These are phyloP conservation scores for Talaromyces sp. DNA, from an alignment of 2,329 filamentous ascomycete species.

Conservation along the genomic window DNA sequence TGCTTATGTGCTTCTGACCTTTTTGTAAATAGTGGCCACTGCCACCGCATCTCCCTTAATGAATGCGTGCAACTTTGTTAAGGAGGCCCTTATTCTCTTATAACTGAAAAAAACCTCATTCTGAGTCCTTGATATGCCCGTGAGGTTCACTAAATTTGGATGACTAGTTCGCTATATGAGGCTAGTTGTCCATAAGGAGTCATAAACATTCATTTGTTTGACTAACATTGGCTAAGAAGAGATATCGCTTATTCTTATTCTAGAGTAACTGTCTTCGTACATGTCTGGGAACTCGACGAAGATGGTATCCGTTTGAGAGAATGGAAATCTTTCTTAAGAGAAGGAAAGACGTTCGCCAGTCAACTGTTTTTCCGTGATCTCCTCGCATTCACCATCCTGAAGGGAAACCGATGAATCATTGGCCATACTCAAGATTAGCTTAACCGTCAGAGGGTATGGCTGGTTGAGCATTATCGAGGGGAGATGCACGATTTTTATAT, in stretches of 20 bases:
- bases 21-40: slow-evolving; percentile 1
- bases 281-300: background rate
- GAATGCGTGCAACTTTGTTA: background rate
- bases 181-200: background rate
- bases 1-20: background rate
- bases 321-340: background rate
- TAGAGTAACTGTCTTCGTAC: background rate
- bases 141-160: slow-evolving; percentile 3
- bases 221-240: background rate
- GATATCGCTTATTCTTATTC: background rate
- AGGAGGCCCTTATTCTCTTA: background rate
- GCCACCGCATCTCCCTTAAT: background rate
- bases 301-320: background rate
- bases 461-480: background rate
- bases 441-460: background rate
- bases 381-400: background rate
- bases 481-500: background rate
- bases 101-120: background rate
- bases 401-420: background rate
- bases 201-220: background rate
- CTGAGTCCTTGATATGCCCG: background rate
- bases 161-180: background rate
- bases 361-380: background rate
- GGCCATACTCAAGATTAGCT: background rate
- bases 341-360: background rate